Evolutionary conservation across 768 basidiomycete species (phyloP).

Genomic region (Pleurotus salmoneostramineus): DNA sequence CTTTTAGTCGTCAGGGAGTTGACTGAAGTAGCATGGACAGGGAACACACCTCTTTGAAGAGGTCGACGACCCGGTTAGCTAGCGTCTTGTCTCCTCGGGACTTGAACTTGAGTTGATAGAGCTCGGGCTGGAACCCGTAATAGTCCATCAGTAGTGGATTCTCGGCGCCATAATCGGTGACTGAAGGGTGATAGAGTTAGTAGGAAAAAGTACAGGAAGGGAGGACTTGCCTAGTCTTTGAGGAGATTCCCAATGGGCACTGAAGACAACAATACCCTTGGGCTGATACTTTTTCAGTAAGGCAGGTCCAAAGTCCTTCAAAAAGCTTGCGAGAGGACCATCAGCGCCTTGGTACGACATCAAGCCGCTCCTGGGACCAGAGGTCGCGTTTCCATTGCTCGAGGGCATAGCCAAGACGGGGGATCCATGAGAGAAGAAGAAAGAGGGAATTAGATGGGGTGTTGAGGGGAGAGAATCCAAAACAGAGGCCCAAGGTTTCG

Average conservation of each 20-base stretch:
- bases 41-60: conserved; percentile 46
- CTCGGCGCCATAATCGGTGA: conserved; percentile 73
- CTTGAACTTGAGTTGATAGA: conserved; percentile 65
- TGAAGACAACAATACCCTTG: conserved; percentile 77
- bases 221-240: conserved; percentile 49
- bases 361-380: conserved; percentile 15
- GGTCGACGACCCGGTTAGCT: conserved; percentile 54
- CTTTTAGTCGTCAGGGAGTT: conserved; percentile 21
- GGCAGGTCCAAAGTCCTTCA: conserved; percentile 61
- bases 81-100: conserved; percentile 59
- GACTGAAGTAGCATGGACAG: not conserved
- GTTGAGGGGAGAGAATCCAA: conserved; percentile 52
- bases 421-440: conserved; percentile 76
- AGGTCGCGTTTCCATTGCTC: not conserved
- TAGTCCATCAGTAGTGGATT: conserved; percentile 78
- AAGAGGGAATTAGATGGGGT: conserved; percentile 61
- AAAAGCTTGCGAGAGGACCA: conserved; percentile 54
- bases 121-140: conserved; percentile 55
- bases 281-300: conserved; percentile 70
- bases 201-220: not conserved
- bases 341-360: conserved; percentile 37
- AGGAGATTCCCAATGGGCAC: conserved; percentile 76
- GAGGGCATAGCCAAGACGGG: conserved; percentile 43
- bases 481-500: conserved; percentile 43
- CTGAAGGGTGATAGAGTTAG: conserved; percentile 27